These are phyloP conservation scores for Saccharomycopsis javanensis DNA, from an alignment of 805 yeast genomes.

Conservation along the genomic window DNA sequence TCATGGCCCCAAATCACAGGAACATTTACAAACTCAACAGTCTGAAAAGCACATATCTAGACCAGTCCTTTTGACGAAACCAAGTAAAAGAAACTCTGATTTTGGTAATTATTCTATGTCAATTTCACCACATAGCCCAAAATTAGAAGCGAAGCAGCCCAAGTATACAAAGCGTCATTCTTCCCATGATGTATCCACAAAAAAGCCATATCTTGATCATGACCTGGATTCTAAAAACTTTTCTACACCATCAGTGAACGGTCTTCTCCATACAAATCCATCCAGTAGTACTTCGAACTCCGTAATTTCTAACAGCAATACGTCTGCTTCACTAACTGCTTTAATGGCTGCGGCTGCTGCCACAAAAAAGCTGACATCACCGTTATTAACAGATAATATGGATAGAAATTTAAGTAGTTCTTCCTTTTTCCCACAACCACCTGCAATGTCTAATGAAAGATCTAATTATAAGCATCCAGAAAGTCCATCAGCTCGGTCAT, in stretches of 20 bases:
- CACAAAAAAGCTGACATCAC: neutral
- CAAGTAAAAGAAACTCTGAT: neutral
- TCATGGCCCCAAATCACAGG: neutral
- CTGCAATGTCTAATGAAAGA: neutral
- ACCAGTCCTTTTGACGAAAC: neutral
- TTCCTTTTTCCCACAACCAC: neutral
- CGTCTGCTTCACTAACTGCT: neutral
- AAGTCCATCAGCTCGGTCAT: neutral
- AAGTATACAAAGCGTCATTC: neutral
- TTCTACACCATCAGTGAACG: neutral
- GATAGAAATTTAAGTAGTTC: neutral
- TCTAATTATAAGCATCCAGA: neutral
- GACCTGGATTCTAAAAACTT: neutral
- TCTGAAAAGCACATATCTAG: neutral
- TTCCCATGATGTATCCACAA: neutral
- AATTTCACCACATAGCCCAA: neutral
- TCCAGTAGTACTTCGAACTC: neutral
- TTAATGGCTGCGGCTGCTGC: constrained; percentile 1
- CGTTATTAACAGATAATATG: neutral
- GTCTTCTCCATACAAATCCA: neutral
- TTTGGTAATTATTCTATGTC: neutral
- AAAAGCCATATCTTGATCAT: neutral
- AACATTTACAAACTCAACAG: neutral
- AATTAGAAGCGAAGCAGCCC: neutral
- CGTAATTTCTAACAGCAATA: neutral